Base-by-base conservation (phyloP, 2,329 filamentous ascomycete species). In the Phyllachora maydis region DNA sequence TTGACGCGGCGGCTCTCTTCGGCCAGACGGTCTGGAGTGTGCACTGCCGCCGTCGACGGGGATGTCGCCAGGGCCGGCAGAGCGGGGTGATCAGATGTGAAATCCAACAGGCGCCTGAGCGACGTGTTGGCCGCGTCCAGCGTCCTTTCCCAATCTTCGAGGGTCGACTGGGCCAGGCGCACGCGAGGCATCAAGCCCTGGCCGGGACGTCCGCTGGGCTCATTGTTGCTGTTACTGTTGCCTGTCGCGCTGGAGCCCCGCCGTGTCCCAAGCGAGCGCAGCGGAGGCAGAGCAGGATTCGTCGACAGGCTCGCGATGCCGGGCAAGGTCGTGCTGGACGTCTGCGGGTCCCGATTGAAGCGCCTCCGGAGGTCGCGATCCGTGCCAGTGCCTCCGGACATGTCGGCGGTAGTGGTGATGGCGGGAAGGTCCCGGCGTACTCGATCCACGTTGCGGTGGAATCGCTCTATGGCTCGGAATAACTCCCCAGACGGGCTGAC, bases 1-100 rank as follows among this genome's bases (percentile, higher is more conserved):
- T 82, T 82, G 23, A 49, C 49, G 27, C 63, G 54, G 26, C 66
- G 59, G 33, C 42, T 52, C 23, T 56, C 52, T 17, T 64, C 56
- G 22, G 43, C 36, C n/a, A n/a, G n/a, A n/a, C n/a, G n/a, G n/a
- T n/a, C n/a, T n/a, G n/a, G n/a, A n/a, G n/a, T n/a, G n/a, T n/a
- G n/a, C n/a, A n/a, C n/a, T n/a, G n/a, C n/a, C n/a, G n/a, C n/a
- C n/a, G n/a, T n/a, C n/a, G n/a, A n/a, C n/a, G n/a, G n/a, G n/a
- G n/a, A n/a, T n/a, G n/a, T n/a, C n/a, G n/a, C n/a, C n/a, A n/a
- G n/a, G n/a, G n/a, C n/a, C n/a, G n/a, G n/a, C n/a, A n/a, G n/a
- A n/a, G n/a, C n/a, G n/a, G n/a, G n/a, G n/a, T n/a, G n/a, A n/a
- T n/a, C n/a, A n/a, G n/a, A n/a, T n/a, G n/a, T n/a, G n/a, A n/a